phyloP scores from a whole-genome alignment of 176 grass and related monocot genomes.

The Avena eriantha region DNA sequence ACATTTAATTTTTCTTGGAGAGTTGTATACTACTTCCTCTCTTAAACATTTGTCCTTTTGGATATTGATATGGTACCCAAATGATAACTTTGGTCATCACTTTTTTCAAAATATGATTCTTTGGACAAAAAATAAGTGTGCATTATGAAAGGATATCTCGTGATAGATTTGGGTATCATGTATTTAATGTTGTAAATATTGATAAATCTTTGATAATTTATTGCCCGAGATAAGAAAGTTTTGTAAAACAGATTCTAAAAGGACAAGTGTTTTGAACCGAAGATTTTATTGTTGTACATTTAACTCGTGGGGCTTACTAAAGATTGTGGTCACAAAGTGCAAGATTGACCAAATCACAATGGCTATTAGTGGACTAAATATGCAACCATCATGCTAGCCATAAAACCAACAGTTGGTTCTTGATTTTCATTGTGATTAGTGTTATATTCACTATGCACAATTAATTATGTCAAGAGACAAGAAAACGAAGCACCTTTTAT shows the following conservation, averaged over 20 bases:
- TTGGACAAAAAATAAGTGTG: neutral
- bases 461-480: too few relatives aligned
- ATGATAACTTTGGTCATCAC: neutral
- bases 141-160: neutral
- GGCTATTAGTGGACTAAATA: too few relatives aligned
- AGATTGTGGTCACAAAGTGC: too few relatives aligned
- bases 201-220: neutral
- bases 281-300: too few relatives aligned
- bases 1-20: neutral
- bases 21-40: neutral
- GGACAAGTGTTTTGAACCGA: too few relatives aligned
- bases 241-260: too few relatives aligned
- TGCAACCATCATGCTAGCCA: neutral
- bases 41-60: neutral
- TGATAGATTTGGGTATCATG: neutral
- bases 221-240: too few relatives aligned
- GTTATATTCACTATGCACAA: neutral
- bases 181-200: neutral
- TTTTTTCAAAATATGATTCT: neutral
- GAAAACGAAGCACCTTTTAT: neutral
- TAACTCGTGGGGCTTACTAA: too few relatives aligned
- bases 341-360: too few relatives aligned
- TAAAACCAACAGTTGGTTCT: neutral
- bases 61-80: neutral
- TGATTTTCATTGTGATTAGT: neutral